Evolutionary conservation across 2,329 filamentous ascomycete genomes (phyloP), one percentile per base, ranked within the genome.

Genomic region (Lasiodiplodia citricola): DNA sequence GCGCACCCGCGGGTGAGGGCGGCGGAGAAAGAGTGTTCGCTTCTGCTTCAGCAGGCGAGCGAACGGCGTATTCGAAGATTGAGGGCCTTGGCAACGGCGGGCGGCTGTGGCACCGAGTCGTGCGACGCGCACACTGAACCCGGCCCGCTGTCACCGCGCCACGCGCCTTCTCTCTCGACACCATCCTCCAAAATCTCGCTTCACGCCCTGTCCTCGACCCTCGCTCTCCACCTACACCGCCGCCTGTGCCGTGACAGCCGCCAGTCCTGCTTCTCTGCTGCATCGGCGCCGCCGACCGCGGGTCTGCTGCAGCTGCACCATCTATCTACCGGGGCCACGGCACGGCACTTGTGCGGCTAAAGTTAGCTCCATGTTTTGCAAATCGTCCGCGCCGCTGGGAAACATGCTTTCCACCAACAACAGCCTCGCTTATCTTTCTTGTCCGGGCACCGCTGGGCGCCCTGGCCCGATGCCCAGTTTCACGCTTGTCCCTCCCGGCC

Each of bases 361-460:
- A 28, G 28, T 28, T 28, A 28, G 28, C 28, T 4, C 28, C 28
- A 28, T 28, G 28, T 28, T 28, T 28, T 28, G 51, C 23, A 52
- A 25, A 18, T 41, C 35, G 55, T 23, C 55, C 35, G 35, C 37
- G 55, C 55, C 31, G 55, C 23, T 14, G 54, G 54, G 18, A 41
- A 14, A 14, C 55, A 41, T 58, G 38, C 21, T 31, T 13, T 23
- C 21, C 38, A 28, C 56, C 35, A 25, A 16, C 23, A 21, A 37
- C 37, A 60, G n/a, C 7, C 58, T 62, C 58, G 58, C 58, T 62
- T 23, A 62, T 51, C 58, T 62, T 62, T 21, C 58, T 37, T 31
- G 41, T 50, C 23, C 58, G 21, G 18, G 25, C 37, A 25, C 41
- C 21, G 60, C 38, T 23, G 60, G 25, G 25, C 60, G 58, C 44